phyloP scores from a whole-genome alignment of 2,329 filamentous ascomycete species.

The Curvularia hawaiiensis region DNA sequence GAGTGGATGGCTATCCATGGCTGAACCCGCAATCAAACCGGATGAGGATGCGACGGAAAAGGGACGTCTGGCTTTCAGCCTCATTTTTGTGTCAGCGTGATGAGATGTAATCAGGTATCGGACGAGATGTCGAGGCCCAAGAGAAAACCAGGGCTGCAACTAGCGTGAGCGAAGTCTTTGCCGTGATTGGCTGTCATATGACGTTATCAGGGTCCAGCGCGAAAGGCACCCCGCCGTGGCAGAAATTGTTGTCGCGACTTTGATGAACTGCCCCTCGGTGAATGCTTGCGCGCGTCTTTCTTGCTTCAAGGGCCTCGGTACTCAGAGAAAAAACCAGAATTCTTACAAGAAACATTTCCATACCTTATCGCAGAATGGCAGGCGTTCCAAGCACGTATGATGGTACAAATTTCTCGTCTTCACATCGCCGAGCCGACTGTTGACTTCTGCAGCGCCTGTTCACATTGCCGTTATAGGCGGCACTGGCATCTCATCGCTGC shows the following conservation, averaged over 20 bases:
- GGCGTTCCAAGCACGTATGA: constrained; percentile 42
- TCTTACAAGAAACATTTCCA: constrained; percentile 22
- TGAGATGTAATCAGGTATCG: neutral
- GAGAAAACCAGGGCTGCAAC: neutral
- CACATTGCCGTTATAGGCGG: constrained; percentile 65
- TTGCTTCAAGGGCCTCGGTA: neutral
- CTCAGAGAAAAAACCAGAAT: neutral
- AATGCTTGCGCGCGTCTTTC: constrained; percentile 25
- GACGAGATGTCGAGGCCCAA: neutral
- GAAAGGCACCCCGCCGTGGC: constrained; percentile 26
- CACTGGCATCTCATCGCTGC: constrained; percentile 86
- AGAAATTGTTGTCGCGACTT: constrained; percentile 27
- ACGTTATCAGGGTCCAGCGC: constrained; percentile 32
- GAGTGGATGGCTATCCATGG: constrained; percentile 14
- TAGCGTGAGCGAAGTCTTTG: constrained; percentile 3
- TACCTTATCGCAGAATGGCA: constrained; percentile 41
- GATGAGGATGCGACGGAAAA: neutral
- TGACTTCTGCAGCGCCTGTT: constrained; percentile 50
- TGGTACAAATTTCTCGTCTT: constrained; percentile 23
- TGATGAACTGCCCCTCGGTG: constrained; percentile 14
- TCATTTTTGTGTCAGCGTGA: neutral
- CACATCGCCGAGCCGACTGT: neutral
- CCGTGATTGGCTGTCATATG: constrained; percentile 18
- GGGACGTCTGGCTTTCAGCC: neutral
- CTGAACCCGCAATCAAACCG: neutral